Evolutionary conservation across 306 rosid genomes (phyloP), one percentile per base, ranked within the genome.

Genomic region (Urtica urens): DNA sequence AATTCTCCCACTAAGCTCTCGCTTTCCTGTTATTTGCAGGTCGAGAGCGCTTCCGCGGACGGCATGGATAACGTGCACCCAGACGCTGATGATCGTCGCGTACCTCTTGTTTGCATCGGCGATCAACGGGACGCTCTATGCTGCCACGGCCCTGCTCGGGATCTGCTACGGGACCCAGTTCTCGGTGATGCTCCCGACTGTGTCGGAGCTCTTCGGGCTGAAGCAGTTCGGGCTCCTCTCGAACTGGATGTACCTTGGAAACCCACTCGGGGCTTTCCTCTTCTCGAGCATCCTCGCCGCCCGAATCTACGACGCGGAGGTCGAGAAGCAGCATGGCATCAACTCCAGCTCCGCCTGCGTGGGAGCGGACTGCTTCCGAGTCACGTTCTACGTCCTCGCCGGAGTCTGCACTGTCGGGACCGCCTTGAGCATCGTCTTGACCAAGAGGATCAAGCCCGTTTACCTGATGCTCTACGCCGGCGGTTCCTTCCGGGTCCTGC

Each of bases 251-350:
- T 26, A 65, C 0, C 30, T 85, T 54, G 93, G 82, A 46, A 85
- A 85, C 40, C 93, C 93, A 51, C 76, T 85, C 5, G 95, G 87
- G 0, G 95, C 95, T 15, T 60, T 73, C 16, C 84, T 85, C 27
- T 85, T 85, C 72, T 85, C 95, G 7, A 81, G 78, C 13, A 76
- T 85, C 51, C 70, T 81, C 25, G 93, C 95, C 11, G 95, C 93
- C 27, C 58, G 70, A 18, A 21, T 85, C 49, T 85, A 85, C 3
- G 95, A 85, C 24, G 69, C 41, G 6, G 95, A 85, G 62, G 79
- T 81, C 14, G 75, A 80, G 26, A 81, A 69, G 63, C 95, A 85
- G 46, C 94, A 72, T 1, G 69, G 66, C 26, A 21, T 51, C 15
- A 63, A 60, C 31, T 58, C 77, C 6, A 49, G 35, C 37, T 43